Base-by-base conservation (phyloP, 1,284 basidiomycete species). In the Heliocybe sulcata region DNA sequence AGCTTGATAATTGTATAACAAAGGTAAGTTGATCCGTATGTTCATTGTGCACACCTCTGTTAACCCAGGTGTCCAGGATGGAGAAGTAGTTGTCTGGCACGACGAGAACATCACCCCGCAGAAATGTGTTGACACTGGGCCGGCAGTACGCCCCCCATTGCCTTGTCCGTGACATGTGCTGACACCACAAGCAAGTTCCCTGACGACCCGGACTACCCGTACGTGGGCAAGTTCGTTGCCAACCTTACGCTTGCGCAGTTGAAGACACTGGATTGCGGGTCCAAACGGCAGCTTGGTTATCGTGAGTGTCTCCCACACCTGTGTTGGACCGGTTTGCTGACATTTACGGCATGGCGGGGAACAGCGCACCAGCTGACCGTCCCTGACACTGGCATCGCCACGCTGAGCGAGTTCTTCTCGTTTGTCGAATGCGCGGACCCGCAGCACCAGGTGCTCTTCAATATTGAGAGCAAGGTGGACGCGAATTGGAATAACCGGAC, bases 401-500 rank as follows among this genome's bases (percentile, higher is more conserved):
- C 89, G 1, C 69, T 92, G 31, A 67, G 76, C 59, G 87, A 92
- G 67, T 70, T 90, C 11, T 90, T 92, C 62, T 79, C 82, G 51
- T 91, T 92, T 63, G 85, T 81, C 8, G 74, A 76, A 49, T 92
- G 89, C 61, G 85, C 80, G 2, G 88, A 88, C 62, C 78, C 80
- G 1, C 65, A 74, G 27, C 79, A 79, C 55, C 66, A 73, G 45
- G 76, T 90, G 22, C 68, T 76, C 29, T 90, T 83, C 79, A 91
- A 92, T 65, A 87, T 92, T 57, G 90, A 92, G 69, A 87, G 85
- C 45, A 92, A 92, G 68, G 79, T 91, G 56, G 77, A 91, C 61
- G 72, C 87, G 2, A 74, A 72, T 29, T 64, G 73, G 55, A 73
- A 76, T 10, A 79, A 83, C 61, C 69, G 73, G 47, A 90, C 90